Evolutionary conservation across 305 asterid genomes (phyloP).

Genomic region (Plantago rigida): DNA sequence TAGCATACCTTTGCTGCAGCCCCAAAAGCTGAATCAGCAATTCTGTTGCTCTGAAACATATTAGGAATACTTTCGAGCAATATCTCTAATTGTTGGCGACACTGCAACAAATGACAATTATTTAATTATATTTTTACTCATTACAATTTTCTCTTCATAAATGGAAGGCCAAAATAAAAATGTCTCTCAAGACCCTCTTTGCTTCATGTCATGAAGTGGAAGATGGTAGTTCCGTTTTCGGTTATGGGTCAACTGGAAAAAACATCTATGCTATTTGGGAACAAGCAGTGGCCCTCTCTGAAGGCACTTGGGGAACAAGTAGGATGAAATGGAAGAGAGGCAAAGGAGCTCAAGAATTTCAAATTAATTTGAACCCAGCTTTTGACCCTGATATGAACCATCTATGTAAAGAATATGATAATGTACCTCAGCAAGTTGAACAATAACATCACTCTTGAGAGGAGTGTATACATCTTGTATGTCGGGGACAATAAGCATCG

Average conservation of each 20-base stretch:
- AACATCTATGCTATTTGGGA: too few relatives aligned
- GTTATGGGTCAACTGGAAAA: too few relatives aligned
- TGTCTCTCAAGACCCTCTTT: too few relatives aligned
- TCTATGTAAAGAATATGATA: conserved; percentile 16
- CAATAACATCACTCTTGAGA: conserved; percentile 81
- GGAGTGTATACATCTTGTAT: conserved; percentile 98
- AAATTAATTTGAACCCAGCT: conserved; percentile 20
- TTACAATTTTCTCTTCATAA: neutral
- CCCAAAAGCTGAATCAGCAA: conserved; percentile 88
- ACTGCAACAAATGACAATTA: conserved; percentile 43
- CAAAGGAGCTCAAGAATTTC: conserved; percentile 17
- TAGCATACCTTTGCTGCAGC: conserved; percentile 81
- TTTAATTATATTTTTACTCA: conserved; percentile 21
- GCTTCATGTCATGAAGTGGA: too few relatives aligned
- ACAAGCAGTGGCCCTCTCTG: too few relatives aligned
- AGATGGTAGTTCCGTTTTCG: too few relatives aligned
- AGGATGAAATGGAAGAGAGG: conserved; percentile 10
- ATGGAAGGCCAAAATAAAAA: too few relatives aligned
- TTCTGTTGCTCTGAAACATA: conserved; percentile 75
- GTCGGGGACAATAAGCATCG: conserved; percentile 97
- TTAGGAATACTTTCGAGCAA: conserved; percentile 84
- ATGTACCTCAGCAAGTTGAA: conserved; percentile 86
- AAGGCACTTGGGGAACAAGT: too few relatives aligned
- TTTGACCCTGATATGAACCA: conserved; percentile 19
- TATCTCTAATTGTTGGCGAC: conserved; percentile 82